A percentile compares a stretch with the other conserved stretches of the same genome.
These are phyloP conservation scores for Porphyridium purpureum DNA, from an alignment of 23 red algal genomes.

Conservation along the genomic window DNA sequence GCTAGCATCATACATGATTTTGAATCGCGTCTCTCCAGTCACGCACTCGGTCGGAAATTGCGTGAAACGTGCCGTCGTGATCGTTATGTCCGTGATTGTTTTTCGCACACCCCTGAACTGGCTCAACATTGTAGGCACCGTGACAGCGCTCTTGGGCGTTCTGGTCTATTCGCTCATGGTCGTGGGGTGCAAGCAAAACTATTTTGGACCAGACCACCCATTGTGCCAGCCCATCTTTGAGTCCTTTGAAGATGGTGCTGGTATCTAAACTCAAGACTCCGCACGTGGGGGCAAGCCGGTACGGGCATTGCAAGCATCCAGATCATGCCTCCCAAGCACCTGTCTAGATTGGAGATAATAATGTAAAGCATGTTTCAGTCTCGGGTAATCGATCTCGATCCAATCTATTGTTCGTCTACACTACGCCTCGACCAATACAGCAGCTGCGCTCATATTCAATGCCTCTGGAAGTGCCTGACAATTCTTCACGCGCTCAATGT, in stretches of 20 bases:
- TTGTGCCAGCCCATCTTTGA: slow-evolving; percentile 71
- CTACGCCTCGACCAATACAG: too few species aligned
- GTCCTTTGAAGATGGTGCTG: slow-evolving; percentile 7
- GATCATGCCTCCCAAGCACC: too few species aligned
- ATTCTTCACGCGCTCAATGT: not conserved
- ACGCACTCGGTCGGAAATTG: slow-evolving; percentile 90
- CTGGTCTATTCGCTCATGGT: slow-evolving; percentile 80
- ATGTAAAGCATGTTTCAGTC: too few species aligned
- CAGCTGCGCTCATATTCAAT: too few species aligned
- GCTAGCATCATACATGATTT: slow-evolving; percentile 54
- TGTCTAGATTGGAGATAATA: too few species aligned
- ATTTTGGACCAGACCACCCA: slow-evolving; percentile 39
- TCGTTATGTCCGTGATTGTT: slow-evolving; percentile 60
- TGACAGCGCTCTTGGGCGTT: slow-evolving; percentile 60
- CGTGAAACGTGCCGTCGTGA: slow-evolving; percentile 91
- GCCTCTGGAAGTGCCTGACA: not conserved
- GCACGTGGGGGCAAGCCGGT: too few species aligned
- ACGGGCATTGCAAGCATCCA: too few species aligned
- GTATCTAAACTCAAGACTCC: too few species aligned
- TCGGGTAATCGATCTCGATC: too few species aligned
- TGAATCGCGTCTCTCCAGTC: slow-evolving; percentile 65
- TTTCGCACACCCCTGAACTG: slow-evolving; percentile 55
- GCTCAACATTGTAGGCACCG: slow-evolving; percentile 53
- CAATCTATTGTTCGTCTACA: too few species aligned
- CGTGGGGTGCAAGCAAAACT: slow-evolving; percentile 61